Evolutionary conservation across 1,284 basidiomycete genomes (phyloP), one percentile per base, ranked within the genome.

Genomic region (Cerrena zonata): DNA sequence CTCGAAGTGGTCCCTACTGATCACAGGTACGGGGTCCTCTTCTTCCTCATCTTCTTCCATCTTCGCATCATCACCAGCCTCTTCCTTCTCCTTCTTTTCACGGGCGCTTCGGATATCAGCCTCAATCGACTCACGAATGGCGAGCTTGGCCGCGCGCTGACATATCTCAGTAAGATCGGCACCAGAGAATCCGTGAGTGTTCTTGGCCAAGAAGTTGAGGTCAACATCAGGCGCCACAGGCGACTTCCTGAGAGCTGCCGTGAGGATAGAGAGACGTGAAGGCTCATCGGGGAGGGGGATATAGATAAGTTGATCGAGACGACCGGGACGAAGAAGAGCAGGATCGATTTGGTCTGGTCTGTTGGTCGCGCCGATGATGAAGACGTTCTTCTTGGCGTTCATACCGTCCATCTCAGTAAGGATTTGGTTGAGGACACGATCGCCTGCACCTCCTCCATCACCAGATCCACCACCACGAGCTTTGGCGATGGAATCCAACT

Each of bases 391-490:
- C 84, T 97, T 98, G 43, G 91, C 82, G 72, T 96, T 94, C 90
- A 99, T 96, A 62, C 95, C 95, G 70, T 99, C 96, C 94, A 99
- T 98, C 75, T 99, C 96, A 51, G 96, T 99, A 30, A 94, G 80
- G 61, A 96, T 93, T 70, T 96, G 94, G 73, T 97, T 96, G 54
- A 97, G 81, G 10, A 97, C 94, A 75, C 96, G 93, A 69, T 99
- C 96, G 45, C 94, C 87, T 5, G 95, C 94, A 56, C 95, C 96
- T 58, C 94, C 94, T 51, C 75, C 94, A 67, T 97, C 95, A 48
- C 92, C 93, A 13, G 80, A 75, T 2, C 81, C 77, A 18, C 77
- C 76, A 50, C 95, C 95, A 73, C 96, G 91, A 47, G 93, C 83
- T 76, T 98, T 98, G 50, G 95, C 95, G 62, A 99, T 98, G 11